A percentile compares a stretch with the other conserved stretches of the same genome.
Conservation (phyloP, 805 yeast species). For the Candida golubevii region DNA sequence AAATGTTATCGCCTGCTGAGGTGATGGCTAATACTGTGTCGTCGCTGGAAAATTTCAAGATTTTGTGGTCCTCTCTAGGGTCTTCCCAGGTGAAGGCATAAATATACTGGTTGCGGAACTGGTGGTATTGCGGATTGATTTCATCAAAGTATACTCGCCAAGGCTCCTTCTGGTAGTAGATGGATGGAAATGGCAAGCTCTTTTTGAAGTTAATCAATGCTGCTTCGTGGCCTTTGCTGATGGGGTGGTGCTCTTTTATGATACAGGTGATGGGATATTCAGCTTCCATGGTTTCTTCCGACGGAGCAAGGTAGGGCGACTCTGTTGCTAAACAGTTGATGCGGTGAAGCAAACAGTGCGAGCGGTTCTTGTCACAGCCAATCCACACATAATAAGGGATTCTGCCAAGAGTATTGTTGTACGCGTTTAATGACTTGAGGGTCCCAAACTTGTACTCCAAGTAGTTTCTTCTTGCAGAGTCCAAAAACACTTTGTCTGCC, state of each 20-base stretch:
- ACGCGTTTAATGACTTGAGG: slow-evolving; percentile 64
- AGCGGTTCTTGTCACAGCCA: slow-evolving; percentile 47
- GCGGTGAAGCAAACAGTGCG: slow-evolving; percentile 49
- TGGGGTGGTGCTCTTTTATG: slow-evolving; percentile 18
- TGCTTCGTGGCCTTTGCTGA: slow-evolving; percentile 74
- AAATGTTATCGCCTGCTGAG: slow-evolving; percentile 80
- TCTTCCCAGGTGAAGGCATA: slow-evolving; percentile 92
- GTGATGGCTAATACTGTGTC: slow-evolving; percentile 82
- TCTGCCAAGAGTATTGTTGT: slow-evolving; percentile 61
- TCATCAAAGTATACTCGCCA: slow-evolving; percentile 83
- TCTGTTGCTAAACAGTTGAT: slow-evolving; percentile 74
- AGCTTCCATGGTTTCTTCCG: slow-evolving; percentile 23
- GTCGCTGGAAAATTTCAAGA: slow-evolving; percentile 53
- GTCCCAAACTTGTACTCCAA: slow-evolving; percentile 82
- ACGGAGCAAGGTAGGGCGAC: slow-evolving; percentile 75
- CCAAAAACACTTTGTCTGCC: slow-evolving; percentile 73
- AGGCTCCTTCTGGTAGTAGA: slow-evolving; percentile 70
- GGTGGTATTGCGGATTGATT: slow-evolving; percentile 58
- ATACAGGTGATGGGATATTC: slow-evolving; percentile 15
- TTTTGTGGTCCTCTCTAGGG: slow-evolving; percentile 72
- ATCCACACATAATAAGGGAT: slow-evolving; percentile 84
- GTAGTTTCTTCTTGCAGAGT: slow-evolving; percentile 77
- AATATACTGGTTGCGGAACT: slow-evolving; percentile 74
- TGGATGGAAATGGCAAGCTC: slow-evolving; percentile 73
- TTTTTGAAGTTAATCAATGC: slow-evolving; percentile 58